Evolutionary conservation across 1,139 yeast genomes (phyloP).

Genomic region (Saccharomycopsis hybrid): DNA sequence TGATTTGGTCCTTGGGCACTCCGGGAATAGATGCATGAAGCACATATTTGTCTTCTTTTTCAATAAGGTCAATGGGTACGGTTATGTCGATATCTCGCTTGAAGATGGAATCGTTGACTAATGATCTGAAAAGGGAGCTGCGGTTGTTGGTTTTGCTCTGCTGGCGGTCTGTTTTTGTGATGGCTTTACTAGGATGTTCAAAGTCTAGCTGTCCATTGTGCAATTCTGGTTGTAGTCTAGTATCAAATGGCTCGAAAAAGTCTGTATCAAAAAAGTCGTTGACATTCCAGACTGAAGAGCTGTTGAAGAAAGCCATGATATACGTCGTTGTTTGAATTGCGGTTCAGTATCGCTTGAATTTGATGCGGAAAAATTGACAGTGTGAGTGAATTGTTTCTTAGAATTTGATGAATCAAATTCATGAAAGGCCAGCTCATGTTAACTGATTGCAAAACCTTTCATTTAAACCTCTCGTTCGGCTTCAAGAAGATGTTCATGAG

Average conservation of each 20-base stretch:
- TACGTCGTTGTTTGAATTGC: neutral
- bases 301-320: neutral
- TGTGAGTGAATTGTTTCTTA: too few species aligned
- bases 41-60: slow-evolving; percentile 33
- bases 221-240: slow-evolving; percentile 19
- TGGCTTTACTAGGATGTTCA: neutral
- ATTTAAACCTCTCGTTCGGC: too few species aligned
- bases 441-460: too few species aligned
- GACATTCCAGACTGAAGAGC: neutral
- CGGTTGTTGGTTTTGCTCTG: too few species aligned
- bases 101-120: neutral
- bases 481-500: too few species aligned
- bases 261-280: slow-evolving; percentile 35
- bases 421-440: too few species aligned
- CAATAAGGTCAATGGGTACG: slow-evolving; percentile 39
- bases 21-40: slow-evolving; percentile 38
- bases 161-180: neutral
- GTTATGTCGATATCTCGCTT: neutral
- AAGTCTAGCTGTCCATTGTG: neutral
- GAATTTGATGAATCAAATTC: too few species aligned
- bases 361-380: too few species aligned
- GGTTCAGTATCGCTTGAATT: too few species aligned
- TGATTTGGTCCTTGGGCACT: slow-evolving; percentile 33
- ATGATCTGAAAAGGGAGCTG: neutral
- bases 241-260: slow-evolving; percentile 28